Percentiles rank a stretch among this genome's conserved stretches.
Evolutionary conservation across 305 asterid species (phyloP).

Genomic region (Plantago coronopus): DNA sequence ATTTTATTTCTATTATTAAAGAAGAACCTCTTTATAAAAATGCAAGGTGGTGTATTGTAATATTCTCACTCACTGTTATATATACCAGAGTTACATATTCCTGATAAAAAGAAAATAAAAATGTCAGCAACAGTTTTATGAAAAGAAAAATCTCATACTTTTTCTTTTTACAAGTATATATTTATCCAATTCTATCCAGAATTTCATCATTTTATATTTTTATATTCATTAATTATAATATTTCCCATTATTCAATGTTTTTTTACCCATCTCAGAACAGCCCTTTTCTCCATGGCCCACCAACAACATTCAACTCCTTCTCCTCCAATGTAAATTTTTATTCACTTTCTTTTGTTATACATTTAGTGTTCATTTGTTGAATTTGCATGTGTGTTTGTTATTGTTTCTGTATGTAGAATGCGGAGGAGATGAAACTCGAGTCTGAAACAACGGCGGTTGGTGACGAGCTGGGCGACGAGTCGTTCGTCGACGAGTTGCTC

Average conservation of each 20-base stretch:
- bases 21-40: no score
- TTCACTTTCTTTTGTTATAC: neutral
- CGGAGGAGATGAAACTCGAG: conserved; percentile 43
- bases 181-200: no score
- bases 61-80: no score
- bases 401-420: conserved; percentile 33
- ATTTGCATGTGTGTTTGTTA: conserved; percentile 33
- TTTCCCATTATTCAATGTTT: conserved; percentile 59
- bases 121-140: no score
- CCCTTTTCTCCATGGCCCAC: conserved; percentile 22
- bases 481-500: conserved; percentile 74
- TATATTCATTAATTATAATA: no score
- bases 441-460: conserved; percentile 21
- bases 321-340: neutral
- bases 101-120: no score
- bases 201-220: no score
- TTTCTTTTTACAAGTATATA: no score
- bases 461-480: conserved; percentile 44
- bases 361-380: conserved; percentile 2
- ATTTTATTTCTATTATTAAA: no score
- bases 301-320: conserved; percentile 19
- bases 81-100: no score
- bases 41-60: no score
- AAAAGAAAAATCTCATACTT: no score
- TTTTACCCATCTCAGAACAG: conserved; percentile 63